Conservation (phyloP, 441 rosid genomes). For the Arabidopsis lyrata region DNA sequence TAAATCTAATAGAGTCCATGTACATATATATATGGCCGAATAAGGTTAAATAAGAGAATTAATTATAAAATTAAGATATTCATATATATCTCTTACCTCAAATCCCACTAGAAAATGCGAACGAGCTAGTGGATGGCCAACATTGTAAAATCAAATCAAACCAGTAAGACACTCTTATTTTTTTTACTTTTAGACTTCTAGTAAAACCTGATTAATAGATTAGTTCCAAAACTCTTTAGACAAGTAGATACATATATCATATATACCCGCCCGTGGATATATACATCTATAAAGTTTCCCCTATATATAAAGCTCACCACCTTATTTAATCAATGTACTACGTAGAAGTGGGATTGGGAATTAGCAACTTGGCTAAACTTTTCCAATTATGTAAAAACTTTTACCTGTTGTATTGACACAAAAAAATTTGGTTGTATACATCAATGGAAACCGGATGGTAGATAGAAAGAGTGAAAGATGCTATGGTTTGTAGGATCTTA, state of each 20-base stretch:
- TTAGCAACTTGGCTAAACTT: neutral
- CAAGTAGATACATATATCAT: neutral
- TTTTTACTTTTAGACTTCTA: conserved; percentile 27
- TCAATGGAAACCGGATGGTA: conserved; percentile 1
- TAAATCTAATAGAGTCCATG: neutral
- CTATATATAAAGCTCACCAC: neutral
- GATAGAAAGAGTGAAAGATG: conserved; percentile 13
- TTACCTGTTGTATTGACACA: neutral
- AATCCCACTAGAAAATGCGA: neutral
- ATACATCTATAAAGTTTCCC: neutral
- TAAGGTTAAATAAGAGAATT: neutral
- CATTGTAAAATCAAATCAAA: conserved; percentile 3
- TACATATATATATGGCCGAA: neutral
- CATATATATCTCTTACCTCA: neutral
- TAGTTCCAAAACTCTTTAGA: neutral
- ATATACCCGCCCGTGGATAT: neutral
- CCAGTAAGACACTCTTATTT: conserved; percentile 3
- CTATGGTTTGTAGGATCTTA: neutral
- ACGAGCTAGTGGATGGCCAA: neutral
- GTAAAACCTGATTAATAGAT: neutral
- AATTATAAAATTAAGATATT: neutral
- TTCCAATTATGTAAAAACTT: neutral
- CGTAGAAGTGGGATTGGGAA: neutral
- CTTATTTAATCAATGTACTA: neutral
- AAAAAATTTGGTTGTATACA: neutral